A percentile compares a stretch with the other conserved stretches of the same genome.
Conservation (phyloP, 2,329 filamentous ascomycete genomes). For the Elsinoe perseae region DNA sequence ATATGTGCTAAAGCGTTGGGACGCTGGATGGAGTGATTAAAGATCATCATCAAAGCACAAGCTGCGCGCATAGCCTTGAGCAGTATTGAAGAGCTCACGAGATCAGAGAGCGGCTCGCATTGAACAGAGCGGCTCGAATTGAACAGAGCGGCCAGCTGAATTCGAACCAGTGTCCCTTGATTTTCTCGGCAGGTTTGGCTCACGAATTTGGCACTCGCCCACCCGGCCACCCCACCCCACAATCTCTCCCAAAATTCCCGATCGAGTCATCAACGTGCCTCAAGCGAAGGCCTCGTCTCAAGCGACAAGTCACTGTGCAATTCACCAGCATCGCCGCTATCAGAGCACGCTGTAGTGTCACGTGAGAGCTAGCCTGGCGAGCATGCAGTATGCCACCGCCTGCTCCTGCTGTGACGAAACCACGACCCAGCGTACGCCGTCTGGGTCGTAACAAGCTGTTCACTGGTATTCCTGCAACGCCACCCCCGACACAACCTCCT, state of each 20-base stretch:
- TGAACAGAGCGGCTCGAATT: background rate
- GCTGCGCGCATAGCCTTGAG: too few relatives aligned
- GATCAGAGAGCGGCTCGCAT: background rate
- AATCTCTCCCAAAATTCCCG: background rate
- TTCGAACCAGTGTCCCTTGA: conserved; percentile 6
- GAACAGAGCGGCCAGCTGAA: background rate
- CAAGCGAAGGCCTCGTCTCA: background rate
- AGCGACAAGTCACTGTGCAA: background rate
- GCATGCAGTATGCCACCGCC: background rate
- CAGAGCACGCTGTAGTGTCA: background rate
- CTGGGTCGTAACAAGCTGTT: conserved; percentile 10
- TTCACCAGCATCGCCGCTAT: background rate
- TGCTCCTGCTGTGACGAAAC: background rate
- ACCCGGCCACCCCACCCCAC: conserved; percentile 11
- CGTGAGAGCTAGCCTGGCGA: background rate
- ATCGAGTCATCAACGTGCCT: background rate
- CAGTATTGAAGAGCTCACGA: too few relatives aligned
- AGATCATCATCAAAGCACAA: too few relatives aligned
- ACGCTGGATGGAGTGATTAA: too few relatives aligned
- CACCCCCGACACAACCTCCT: background rate
- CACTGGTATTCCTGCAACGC: conserved; percentile 7
- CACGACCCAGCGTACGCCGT: background rate
- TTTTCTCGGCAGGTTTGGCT: background rate
- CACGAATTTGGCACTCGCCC: background rate
- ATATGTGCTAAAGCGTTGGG: too few relatives aligned